A percentile compares a stretch with the other conserved stretches of the same genome.
Evolutionary conservation across 805 yeast genomes (phyloP).

Genomic region (Saccharomycopsis amapae): DNA sequence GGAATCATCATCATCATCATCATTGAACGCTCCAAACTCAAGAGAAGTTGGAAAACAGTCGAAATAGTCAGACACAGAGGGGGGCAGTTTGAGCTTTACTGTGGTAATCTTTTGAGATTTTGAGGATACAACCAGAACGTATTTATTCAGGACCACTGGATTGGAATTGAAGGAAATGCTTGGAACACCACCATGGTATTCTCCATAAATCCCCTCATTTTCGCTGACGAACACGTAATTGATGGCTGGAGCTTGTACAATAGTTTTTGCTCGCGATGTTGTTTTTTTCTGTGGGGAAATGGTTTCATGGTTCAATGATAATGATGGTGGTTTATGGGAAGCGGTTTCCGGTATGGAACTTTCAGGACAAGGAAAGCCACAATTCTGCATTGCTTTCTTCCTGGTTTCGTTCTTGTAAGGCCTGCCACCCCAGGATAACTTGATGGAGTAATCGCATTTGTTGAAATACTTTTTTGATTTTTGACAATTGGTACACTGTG

Average conservation of each 20-base stretch:
- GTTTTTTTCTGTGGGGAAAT: too few species aligned
- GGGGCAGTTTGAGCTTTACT: too few species aligned
- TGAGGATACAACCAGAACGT: too few species aligned
- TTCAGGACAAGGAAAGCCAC: constrained; percentile 19
- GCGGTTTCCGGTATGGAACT: too few species aligned
- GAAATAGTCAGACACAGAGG: too few species aligned
- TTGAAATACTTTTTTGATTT: constrained; percentile 31
- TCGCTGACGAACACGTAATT: constrained; percentile 7
- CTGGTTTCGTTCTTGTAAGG: constrained; percentile 41
- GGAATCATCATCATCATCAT: neutral
- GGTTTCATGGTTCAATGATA: too few species aligned
- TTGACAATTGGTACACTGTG: constrained; percentile 50
- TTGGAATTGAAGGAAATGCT: neutral
- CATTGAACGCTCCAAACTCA: too few species aligned
- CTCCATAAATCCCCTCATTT: neutral
- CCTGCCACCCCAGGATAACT: constrained; percentile 69
- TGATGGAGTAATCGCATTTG: constrained; percentile 56
- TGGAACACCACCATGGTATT: neutral
- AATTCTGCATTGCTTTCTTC: constrained; percentile 21
- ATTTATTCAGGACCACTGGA: too few species aligned
- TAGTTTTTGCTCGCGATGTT: too few species aligned
- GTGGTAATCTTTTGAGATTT: too few species aligned
- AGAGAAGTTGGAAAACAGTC: too few species aligned
- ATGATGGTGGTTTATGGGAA: too few species aligned
- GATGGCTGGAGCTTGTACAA: neutral